Evolutionary conservation across 192 early-diverging fungal genomes (phyloP), one percentile per base, ranked within the genome.

Genomic region (Backusella macrospora): DNA sequence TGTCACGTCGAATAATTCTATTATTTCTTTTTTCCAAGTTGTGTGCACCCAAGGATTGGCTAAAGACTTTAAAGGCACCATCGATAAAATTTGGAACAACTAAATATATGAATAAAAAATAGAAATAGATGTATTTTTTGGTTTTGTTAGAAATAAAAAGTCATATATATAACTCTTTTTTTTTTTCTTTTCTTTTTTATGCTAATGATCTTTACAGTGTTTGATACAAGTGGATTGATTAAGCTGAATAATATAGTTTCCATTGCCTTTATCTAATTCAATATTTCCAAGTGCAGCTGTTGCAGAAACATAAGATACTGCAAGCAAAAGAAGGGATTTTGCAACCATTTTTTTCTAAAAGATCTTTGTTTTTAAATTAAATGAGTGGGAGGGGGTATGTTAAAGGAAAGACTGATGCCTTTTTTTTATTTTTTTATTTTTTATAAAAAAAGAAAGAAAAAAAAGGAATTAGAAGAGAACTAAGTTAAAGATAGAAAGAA

Each of bases 51-150:
- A 75, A 34, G 26, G 66, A 62, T 26, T 47, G 65, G 26, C 34
- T 26, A 42, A 42, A 34, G 38, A 75, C 21, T 13, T 68, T 67
- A 21, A 75, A 68, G 7, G 55, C 66, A 46, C 43, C 63, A 40
- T 75, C 52, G 16, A 75, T 34, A 46, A 75, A 59, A 16, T 55
- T 42, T 13, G 73, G 73, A 26, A 75, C 26, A 68, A 75, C 69
- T 71, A 71, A 14, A 34, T 34, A 34, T 34, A 2, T 34, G 29
- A 71, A 43, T 23, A 47, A 34, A 6, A 34, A 34, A 34, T 34
- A 34, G 29, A 34, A 34, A 34, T 1, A 34, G 29, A 2, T 34
- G 29, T 2, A 34, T 34, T 34, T 34, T 34, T 34, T n/a, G n/a
- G n/a, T n/a, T n/a, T n/a, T n/a, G n/a, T n/a, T n/a, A n/a, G n/a